A percentile compares a stretch with the other conserved stretches of the same genome.
Conservation (phyloP, 257 asterid genomes). For the Capsicum pubescens region DNA sequence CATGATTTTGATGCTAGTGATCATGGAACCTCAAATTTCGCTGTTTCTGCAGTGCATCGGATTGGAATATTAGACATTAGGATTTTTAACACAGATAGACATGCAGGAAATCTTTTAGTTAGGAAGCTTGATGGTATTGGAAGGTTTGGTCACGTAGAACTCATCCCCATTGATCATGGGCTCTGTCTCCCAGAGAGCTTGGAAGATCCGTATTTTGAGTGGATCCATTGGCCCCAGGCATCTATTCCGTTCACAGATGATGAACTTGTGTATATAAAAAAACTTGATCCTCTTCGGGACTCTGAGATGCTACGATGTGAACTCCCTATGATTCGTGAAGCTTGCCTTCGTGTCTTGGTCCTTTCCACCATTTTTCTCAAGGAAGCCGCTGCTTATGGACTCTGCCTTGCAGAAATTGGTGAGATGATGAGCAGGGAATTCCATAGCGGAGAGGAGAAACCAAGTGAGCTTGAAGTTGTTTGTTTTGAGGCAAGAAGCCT, state of each 20-base stretch:
- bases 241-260: slow-evolving; percentile 93
- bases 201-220: slow-evolving; percentile 97
- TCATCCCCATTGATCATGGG: slow-evolving; percentile 94
- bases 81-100: slow-evolving; percentile 95
- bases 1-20: slow-evolving; percentile 98
- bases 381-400: slow-evolving; percentile 81
- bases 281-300: slow-evolving; percentile 72
- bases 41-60: slow-evolving; percentile 90
- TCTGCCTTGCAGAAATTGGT: slow-evolving; percentile 94
- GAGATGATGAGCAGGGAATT: slow-evolving; percentile 97
- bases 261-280: slow-evolving; percentile 78
- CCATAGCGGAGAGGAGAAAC: slow-evolving; percentile 87
- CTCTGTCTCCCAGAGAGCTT: slow-evolving; percentile 92
- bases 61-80: slow-evolving; percentile 96
- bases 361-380: slow-evolving; percentile 84
- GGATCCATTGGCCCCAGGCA: slow-evolving; percentile 99
- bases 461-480: slow-evolving; percentile 90
- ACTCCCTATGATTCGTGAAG: slow-evolving; percentile 94
- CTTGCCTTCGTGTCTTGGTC: slow-evolving; percentile 79
- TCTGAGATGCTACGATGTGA: slow-evolving; percentile 79
- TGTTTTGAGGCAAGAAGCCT: slow-evolving; percentile 86
- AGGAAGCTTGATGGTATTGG: slow-evolving; percentile 88
- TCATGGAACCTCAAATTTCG: slow-evolving; percentile 92
- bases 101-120: slow-evolving; percentile 93
- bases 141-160: slow-evolving; percentile 85